Evolutionary conservation across 768 basidiomycete species (phyloP).

Genomic region (Lentinula edodes): DNA sequence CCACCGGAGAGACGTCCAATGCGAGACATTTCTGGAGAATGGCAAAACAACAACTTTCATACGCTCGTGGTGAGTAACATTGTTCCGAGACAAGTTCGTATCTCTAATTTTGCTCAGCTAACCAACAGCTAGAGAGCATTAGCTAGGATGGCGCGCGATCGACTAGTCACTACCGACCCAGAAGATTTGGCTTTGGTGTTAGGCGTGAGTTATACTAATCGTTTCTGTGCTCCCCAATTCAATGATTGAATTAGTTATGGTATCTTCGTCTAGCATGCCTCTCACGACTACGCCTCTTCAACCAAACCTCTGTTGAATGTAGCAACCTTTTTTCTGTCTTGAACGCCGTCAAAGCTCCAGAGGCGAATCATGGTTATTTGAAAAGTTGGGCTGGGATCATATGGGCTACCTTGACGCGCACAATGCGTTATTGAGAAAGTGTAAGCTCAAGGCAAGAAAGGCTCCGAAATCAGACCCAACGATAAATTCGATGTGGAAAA

Average conservation of each 20-base stretch:
- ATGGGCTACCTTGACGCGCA: constrained; percentile 78
- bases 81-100: constrained; percentile 9
- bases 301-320: constrained; percentile 80
- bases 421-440: constrained; percentile 53
- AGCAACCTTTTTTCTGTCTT: constrained; percentile 74
- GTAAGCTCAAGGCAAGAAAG: constrained; percentile 45
- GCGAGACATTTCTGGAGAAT: constrained; percentile 72
- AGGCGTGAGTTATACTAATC: constrained; percentile 41
- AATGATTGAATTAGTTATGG: constrained; percentile 53
- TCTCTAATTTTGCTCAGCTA: constrained; percentile 46
- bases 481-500: constrained; percentile 70
- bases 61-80: constrained; percentile 66
- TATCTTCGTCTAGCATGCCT: constrained; percentile 76
- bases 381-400: constrained; percentile 67
- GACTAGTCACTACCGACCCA: constrained; percentile 65
- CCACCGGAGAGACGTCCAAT: constrained; percentile 69
- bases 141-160: constrained; percentile 80
- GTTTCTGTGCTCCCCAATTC: not conserved
- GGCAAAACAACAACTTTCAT: constrained; percentile 67
- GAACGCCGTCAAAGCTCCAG: constrained; percentile 45
- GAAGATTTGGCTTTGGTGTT: constrained; percentile 61
- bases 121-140: constrained; percentile 84
- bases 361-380: constrained; percentile 57
- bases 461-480: constrained; percentile 27
- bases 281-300: constrained; percentile 77